phyloP scores from a whole-genome alignment of 306 rosid genomes.

The Nissolia schottii region DNA sequence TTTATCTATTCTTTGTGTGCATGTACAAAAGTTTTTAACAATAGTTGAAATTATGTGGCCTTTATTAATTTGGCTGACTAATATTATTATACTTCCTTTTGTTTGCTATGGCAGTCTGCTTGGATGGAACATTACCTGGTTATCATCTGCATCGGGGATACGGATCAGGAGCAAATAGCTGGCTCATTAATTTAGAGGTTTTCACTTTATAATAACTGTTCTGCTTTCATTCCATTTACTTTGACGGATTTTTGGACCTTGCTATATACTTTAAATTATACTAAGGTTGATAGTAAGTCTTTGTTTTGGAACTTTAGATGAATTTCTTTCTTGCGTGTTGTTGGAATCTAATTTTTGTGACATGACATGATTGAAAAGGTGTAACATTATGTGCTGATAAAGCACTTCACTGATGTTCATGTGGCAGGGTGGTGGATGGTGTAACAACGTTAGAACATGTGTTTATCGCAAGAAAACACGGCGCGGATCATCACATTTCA shows the following conservation, averaged over 20 bases:
- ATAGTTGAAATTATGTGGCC: not conserved
- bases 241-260: too few species aligned
- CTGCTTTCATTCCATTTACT: not conserved
- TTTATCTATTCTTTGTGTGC: not conserved
- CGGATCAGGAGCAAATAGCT: constrained; percentile 82
- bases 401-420: constrained; percentile 1
- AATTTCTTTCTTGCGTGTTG: constrained; percentile 1
- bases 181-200: constrained; percentile 98
- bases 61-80: constrained; percentile 17
- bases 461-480: constrained; percentile 77
- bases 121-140: constrained; percentile 95
- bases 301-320: not conserved
- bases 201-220: not conserved
- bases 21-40: not conserved
- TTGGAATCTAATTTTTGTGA: constrained; percentile 1
- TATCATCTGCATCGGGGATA: constrained; percentile 80
- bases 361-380: not conserved
- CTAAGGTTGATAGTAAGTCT: not conserved
- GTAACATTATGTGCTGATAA: not conserved
- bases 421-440: constrained; percentile 99
- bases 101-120: constrained; percentile 58
- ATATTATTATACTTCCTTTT: not conserved
- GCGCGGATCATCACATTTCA: constrained; percentile 73
- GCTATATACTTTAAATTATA: too few species aligned
- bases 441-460: constrained; percentile 70